Base-by-base conservation (phyloP, 441 rosid species). In the Gossypium davidsonii region DNA sequence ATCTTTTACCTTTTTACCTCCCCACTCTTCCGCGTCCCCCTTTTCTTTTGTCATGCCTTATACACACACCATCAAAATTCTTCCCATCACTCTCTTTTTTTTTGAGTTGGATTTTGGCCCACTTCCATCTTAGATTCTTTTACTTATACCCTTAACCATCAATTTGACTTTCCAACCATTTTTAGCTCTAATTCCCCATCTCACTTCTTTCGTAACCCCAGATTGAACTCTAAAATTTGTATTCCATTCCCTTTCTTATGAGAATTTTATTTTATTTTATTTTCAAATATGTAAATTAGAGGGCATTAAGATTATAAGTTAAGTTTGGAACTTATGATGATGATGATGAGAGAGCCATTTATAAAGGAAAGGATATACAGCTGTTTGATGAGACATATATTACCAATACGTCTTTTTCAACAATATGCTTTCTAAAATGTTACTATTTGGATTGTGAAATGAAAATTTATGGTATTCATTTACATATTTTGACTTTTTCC, bases 361-460 rank as follows among this genome's bases (percentile, higher is more conserved):
- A 66, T 48, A 14, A 48, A 66, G 39, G 1, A 55, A 46, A 66
- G 57, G 56, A 14, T 48, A 66, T 48, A 46, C 57, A 66, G 70
- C 70, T 66, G 70, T 44, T 66, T 46, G 70, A 66, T 66, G 57
- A 66, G 70, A 66, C 70, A 23, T n/a, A 23, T 21, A 21, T 21
- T 66, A 66, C 25, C 70, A 23, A 2, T 66, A 14, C 3, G 70
- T 25, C 70, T 1, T 46, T 66, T 23, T 66, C 57, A 66, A 46
- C 37, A 46, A 66, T 23, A 46, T 46, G 39, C 70, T 46, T 46
- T 46, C 14, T 15, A 18, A 44, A 10, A 65, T 44, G 18, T 7
- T 20, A 18, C 11, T 44, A 11, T 42, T 62, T 37, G 26, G 25
- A 17, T 9, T 15, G 3, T 23, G 7, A 58, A 25, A 4, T 23